Evolutionary conservation across 371 early-diverging fungal genomes (phyloP), one percentile per base, ranked within the genome.

Genomic region (Rhizopus microsporus): DNA sequence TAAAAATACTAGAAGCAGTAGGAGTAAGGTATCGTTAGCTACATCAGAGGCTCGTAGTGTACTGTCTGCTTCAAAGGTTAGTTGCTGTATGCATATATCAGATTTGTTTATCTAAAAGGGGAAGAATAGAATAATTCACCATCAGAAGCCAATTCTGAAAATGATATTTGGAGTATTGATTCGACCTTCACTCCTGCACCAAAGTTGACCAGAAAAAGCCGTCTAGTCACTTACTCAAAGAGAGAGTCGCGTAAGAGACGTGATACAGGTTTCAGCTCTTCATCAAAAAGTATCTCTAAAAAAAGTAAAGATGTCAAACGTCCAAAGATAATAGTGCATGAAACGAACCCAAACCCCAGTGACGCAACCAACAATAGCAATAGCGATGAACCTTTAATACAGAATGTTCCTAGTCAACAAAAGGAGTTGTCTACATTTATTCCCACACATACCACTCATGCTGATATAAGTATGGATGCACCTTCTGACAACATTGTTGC

Each of bases 151-250:
- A 23, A 40, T 9, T 13, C 38, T 16, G 54, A 57, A 13, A 47
- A 50, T 6, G 33, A 34, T 35, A 51, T 69, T 5, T 69, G 69
- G 69, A 59, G 66, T 39, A 66, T 69, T 15, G 52, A 59, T 0
- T 46, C 58, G 9, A 44, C 56, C 7, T 46, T 45, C 59, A 37
- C 33, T 3, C 23, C 49, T 37, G 39, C 42, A 33, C 15, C 51
- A 47, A 15, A 46, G 16, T 31, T 32, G 8, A 35, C 30, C 5
- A 33, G 5, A 29, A 44, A 35, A 55, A 40, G 48, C 12, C 52
- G 3, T 15, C 46, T 34, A 6, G 60, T 45, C 10, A 46, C 52
- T 4, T 59, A 37, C 7, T 45, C 59, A 13, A 37, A 43, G 42
- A 42, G 51, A 40, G 5, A 10, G 10, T 47, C 32, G 17, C 31